Percentiles rank a stretch among this genome's conserved stretches.
Conservation (phyloP, 306 rosid genomes). For the Rosa multiflora region DNA sequence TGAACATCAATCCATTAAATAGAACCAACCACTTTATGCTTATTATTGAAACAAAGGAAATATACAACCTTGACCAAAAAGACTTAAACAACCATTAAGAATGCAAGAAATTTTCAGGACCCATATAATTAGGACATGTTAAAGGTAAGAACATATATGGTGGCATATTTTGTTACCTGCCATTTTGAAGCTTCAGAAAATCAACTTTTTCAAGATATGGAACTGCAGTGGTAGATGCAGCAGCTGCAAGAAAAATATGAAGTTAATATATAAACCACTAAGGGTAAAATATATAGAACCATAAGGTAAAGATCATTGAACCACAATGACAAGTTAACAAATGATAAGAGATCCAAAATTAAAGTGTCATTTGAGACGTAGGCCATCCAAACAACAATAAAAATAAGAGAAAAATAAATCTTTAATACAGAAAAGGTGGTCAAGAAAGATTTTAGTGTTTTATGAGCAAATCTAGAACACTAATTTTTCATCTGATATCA, state of each 20-base stretch:
- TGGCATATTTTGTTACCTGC: conserved; percentile 52
- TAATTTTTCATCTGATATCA: conserved; percentile 39
- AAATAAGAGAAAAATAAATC: conserved; percentile 6
- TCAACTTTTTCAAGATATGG: conserved; percentile 65
- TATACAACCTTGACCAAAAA: neutral
- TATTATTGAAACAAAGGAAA: neutral
- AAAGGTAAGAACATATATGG: conserved; percentile 8
- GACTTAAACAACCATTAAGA: neutral
- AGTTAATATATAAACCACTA: conserved; percentile 5
- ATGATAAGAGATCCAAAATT: conserved; percentile 1
- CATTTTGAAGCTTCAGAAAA: conserved; percentile 86
- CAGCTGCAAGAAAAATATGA: conserved; percentile 53
- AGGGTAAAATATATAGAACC: conserved; percentile 5
- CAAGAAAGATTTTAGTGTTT: conserved; percentile 13
- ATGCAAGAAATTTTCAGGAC: neutral
- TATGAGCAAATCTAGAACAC: conserved; percentile 28
- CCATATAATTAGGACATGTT: neutral
- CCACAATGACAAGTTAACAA: conserved; percentile 1
- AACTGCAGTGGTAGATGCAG: conserved; percentile 52
- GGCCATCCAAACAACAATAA: conserved; percentile 13
- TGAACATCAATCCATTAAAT: conserved; percentile 24
- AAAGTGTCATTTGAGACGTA: neutral
- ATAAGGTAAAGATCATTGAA: conserved; percentile 6
- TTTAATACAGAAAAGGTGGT: neutral
- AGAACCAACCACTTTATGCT: neutral